A percentile compares a stretch with the other conserved stretches of the same genome.
phyloP scores from a whole-genome alignment of 2,329 filamentous ascomycete species.

The Fusarium protoensiforme region DNA sequence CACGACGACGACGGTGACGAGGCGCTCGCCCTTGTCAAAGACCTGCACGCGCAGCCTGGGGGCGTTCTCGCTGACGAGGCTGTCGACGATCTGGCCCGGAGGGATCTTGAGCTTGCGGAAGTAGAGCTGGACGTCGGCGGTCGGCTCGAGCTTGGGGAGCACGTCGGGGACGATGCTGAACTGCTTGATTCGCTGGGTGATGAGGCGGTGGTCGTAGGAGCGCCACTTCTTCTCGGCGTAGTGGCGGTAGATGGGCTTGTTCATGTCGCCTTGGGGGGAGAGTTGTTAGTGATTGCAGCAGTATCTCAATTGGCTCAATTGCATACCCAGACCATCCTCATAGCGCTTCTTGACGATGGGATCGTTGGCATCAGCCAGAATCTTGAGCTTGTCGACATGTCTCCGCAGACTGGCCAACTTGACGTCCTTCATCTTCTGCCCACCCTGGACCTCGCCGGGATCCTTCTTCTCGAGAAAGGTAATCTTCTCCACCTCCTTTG shows the following conservation, averaged over 20 bases:
- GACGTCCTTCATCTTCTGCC: slow-evolving; percentile 72
- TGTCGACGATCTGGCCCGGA: slow-evolving; percentile 83
- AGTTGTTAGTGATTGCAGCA: background rate
- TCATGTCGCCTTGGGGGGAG: slow-evolving; percentile 89
- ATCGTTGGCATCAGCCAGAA: slow-evolving; percentile 94
- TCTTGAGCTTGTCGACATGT: slow-evolving; percentile 82
- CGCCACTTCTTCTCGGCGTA: slow-evolving; percentile 91
- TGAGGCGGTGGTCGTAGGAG: slow-evolving; percentile 80
- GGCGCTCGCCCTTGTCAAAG: slow-evolving; percentile 83
- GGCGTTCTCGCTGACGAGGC: slow-evolving; percentile 75
- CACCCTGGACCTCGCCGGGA: slow-evolving; percentile 67
- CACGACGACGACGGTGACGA: slow-evolving; percentile 86
- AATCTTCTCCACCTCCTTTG: slow-evolving; percentile 75
- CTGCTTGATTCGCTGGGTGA: slow-evolving; percentile 86
- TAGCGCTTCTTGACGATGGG: slow-evolving; percentile 92
- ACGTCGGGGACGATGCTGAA: slow-evolving; percentile 91
- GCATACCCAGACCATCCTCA: slow-evolving; percentile 85
- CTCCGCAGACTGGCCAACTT: slow-evolving; percentile 76
- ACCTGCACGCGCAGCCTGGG: slow-evolving; percentile 85
- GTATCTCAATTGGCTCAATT: background rate
- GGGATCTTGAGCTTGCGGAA: slow-evolving; percentile 78
- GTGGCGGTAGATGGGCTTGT: slow-evolving; percentile 93
- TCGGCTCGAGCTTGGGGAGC: slow-evolving; percentile 81
- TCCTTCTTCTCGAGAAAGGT: slow-evolving; percentile 71
- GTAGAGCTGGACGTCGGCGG: slow-evolving; percentile 82